Percentiles rank a stretch among this genome's conserved stretches.
These are phyloP conservation scores for Symbiodinium pilosum DNA, from an alignment of 73 alveolate species.

Conservation along the genomic window DNA sequence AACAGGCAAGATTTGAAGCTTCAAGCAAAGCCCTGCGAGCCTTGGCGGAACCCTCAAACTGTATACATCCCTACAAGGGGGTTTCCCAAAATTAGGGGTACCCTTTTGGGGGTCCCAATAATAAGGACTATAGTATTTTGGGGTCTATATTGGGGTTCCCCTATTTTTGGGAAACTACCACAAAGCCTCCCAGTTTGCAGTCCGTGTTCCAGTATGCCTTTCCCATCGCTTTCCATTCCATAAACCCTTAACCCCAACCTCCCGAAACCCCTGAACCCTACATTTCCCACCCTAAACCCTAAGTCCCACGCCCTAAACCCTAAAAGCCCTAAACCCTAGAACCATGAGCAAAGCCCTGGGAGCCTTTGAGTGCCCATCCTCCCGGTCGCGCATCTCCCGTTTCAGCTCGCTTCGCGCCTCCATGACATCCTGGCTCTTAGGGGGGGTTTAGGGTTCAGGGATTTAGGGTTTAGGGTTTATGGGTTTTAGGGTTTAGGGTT, in stretches of 20 bases:
- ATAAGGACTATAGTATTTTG: background rate
- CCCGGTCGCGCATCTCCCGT: constrained; percentile 32
- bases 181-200: background rate
- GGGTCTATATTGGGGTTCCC: background rate
- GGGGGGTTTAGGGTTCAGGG: background rate
- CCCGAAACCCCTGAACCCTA: background rate
- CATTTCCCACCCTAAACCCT: background rate
- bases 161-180: background rate
- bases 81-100: too few species aligned
- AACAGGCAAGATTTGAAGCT: too few species aligned
- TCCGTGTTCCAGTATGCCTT: too few species aligned
- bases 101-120: background rate
- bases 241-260: background rate
- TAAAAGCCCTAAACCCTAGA: background rate
- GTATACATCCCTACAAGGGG: too few species aligned
- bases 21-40: too few species aligned
- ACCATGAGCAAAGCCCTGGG: background rate
- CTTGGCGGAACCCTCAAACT: too few species aligned
- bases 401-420: constrained; percentile 31
- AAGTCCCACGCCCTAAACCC: background rate
- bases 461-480: too few species aligned
- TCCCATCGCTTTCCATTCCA: too few species aligned
- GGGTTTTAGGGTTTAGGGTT: too few species aligned
- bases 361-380: constrained; percentile 44
- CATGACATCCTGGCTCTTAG: constrained; percentile 14